A percentile compares a stretch with the other conserved stretches of the same genome.
These are phyloP conservation scores for Thamnidium elegans DNA, from an alignment of 192 early-diverging fungal genomes.

Conservation along the genomic window DNA sequence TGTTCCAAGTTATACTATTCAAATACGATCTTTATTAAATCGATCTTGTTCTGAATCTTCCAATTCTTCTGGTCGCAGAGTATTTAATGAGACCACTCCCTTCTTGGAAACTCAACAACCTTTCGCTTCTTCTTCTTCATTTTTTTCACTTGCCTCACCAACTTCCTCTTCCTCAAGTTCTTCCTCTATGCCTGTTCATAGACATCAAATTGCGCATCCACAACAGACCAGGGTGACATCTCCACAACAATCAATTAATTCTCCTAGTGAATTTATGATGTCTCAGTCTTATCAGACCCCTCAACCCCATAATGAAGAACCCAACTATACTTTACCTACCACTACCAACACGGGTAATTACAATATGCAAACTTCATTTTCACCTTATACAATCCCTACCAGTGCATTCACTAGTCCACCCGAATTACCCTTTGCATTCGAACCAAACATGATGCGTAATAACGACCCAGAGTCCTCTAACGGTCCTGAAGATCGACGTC, in stretches of 20 bases:
- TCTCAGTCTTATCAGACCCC: conserved; percentile 8
- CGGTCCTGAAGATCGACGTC: not conserved
- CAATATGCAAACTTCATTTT: conserved; percentile 9
- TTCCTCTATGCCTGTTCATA: conserved; percentile 6
- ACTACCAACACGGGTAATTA: not conserved
- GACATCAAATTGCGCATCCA: conserved; percentile 1
- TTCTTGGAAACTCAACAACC: conserved; percentile 5
- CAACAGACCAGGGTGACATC: conserved; percentile 8
- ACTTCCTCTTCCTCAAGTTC: conserved; percentile 19
- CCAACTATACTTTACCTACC: not conserved
- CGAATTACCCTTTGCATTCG: conserved; percentile 13
- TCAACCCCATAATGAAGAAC: conserved; percentile 7
- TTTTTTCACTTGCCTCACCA: conserved; percentile 15
- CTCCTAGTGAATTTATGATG: conserved; percentile 6
- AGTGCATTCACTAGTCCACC: conserved; percentile 8
- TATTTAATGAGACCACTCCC: not conserved
- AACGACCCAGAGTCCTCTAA: not conserved
- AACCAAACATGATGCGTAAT: not conserved
- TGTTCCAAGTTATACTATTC: conserved; percentile 21
- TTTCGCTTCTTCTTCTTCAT: conserved; percentile 5
- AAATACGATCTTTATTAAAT: conserved; percentile 16
- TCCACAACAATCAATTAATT: conserved; percentile 16
- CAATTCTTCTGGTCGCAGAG: not conserved
- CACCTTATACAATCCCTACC: conserved; percentile 15
- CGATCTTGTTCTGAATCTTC: conserved; percentile 11